Evolutionary conservation across 305 asterid genomes (phyloP).

Genomic region (Solanum hybrid): DNA sequence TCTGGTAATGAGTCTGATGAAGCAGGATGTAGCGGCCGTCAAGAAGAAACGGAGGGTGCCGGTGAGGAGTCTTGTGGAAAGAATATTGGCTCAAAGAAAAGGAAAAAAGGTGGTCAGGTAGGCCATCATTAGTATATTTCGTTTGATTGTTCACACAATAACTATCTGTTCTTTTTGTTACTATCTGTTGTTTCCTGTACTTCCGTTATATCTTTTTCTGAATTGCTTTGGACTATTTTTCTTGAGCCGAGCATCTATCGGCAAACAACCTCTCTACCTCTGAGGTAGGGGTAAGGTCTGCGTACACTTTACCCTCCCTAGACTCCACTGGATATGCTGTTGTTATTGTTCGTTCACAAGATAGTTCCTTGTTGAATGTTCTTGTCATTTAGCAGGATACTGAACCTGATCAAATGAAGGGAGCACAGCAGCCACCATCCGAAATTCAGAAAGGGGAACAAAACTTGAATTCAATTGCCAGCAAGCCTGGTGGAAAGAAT

Average conservation of each 20-base stretch:
- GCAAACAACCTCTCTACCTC: background rate
- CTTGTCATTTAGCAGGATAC: constrained; percentile 23
- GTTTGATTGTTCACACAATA: background rate
- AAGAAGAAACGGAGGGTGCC: constrained; percentile 35
- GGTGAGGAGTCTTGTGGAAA: constrained; percentile 39
- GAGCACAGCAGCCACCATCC: constrained; percentile 19
- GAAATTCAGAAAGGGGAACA: constrained; percentile 45
- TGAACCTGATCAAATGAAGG: constrained; percentile 35
- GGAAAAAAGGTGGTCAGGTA: constrained; percentile 72
- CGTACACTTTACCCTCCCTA: background rate
- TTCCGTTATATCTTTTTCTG: background rate
- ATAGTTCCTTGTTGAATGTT: background rate
- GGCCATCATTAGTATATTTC: background rate
- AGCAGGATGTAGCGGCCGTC: constrained; percentile 62
- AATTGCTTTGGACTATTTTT: background rate
- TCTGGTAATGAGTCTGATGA: constrained; percentile 57
- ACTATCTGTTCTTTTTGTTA: background rate
- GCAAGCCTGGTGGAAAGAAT: constrained; percentile 54
- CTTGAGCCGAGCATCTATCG: background rate
- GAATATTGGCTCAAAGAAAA: constrained; percentile 53
- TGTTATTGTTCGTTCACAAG: background rate
- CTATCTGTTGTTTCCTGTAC: background rate
- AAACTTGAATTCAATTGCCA: constrained; percentile 20
- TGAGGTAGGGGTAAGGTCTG: background rate
- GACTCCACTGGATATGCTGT: background rate